phyloP scores from a whole-genome alignment of 2,329 filamentous ascomycete species.

The Colletotrichum sp. region DNA sequence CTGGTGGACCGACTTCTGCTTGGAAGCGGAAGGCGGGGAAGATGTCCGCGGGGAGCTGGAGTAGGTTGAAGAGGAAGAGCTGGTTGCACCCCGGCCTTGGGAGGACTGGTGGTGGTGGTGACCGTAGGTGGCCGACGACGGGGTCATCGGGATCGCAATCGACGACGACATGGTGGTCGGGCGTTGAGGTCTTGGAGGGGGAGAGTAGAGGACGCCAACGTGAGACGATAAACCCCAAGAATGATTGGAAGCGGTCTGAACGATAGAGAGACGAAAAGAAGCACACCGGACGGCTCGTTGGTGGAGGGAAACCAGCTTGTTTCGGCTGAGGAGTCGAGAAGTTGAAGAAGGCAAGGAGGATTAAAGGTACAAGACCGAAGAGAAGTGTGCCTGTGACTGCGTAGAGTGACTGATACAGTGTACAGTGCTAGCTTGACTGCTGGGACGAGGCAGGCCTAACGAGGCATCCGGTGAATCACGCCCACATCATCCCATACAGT shows the following conservation, averaged over 20 bases:
- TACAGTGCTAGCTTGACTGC: conserved; percentile 18
- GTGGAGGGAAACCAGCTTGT: conserved; percentile 7
- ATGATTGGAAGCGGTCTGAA: background rate
- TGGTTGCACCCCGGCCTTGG: conserved; percentile 46
- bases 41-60: conserved; percentile 60
- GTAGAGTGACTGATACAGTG: background rate
- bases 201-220: background rate
- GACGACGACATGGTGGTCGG: conserved; percentile 65
- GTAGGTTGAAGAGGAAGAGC: conserved; percentile 60
- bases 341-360: conserved; percentile 14
- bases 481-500: conserved; percentile 18
- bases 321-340: conserved; percentile 1
- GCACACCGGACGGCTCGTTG: conserved; percentile 3
- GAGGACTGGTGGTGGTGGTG: conserved; percentile 34
- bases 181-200: background rate
- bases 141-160: conserved; percentile 67
- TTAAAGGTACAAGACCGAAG: conserved; percentile 6
- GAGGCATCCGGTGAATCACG: conserved; percentile 17
- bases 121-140: conserved; percentile 38
- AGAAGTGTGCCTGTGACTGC: conserved; percentile 19
- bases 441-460: conserved; percentile 18
- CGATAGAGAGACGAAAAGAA: background rate
- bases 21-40: conserved; percentile 44
- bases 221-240: background rate
- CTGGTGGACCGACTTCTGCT: conserved; percentile 51